A percentile compares a stretch with the other conserved stretches of the same genome.
phyloP scores from a whole-genome alignment of 495 filamentous ascomycete species.

The Tuber magnatum region DNA sequence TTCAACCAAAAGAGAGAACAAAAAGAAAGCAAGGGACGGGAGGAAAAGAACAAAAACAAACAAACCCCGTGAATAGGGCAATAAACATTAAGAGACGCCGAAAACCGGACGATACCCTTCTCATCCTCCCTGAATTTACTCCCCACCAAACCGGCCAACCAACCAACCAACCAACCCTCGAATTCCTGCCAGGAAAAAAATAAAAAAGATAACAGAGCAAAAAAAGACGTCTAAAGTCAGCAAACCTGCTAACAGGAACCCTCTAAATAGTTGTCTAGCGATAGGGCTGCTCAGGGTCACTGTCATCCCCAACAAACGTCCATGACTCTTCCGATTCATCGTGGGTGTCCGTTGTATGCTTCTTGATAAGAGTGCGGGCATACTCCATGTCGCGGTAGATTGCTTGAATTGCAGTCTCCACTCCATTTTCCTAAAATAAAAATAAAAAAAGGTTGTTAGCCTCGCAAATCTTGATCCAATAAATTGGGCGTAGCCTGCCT shows the following conservation, averaged over 20 bases:
- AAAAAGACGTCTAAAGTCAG: neutral
- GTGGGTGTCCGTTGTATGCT: constrained; percentile 47
- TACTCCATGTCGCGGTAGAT: constrained; percentile 96
- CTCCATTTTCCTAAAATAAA: constrained; percentile 69
- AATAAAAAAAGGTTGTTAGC: constrained; percentile 14
- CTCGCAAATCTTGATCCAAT: constrained; percentile 2
- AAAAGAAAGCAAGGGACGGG: constrained; percentile 12
- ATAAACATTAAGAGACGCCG: constrained; percentile 21
- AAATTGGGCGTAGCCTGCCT: constrained; percentile 50
- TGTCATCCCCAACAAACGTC: constrained; percentile 68
- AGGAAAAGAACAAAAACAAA: too few relatives aligned
- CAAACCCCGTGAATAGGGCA: neutral
- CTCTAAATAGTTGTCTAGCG: neutral
- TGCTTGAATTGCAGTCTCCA: constrained; percentile 78
- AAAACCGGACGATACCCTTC: constrained; percentile 17
- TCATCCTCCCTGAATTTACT: constrained; percentile 1
- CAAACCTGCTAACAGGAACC: neutral
- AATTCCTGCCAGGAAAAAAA: neutral
- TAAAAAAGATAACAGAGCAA: neutral
- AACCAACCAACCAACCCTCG: neutral
- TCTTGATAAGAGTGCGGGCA: constrained; percentile 75
- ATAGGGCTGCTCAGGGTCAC: constrained; percentile 47
- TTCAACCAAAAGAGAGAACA: constrained; percentile 8
- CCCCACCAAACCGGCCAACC: constrained; percentile 2
- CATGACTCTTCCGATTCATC: constrained; percentile 60